Percentiles rank a stretch among this genome's conserved stretches.
Evolutionary conservation across 108 stramenopile genomes (phyloP).

Genomic region (Fragilariopsis cylindrus): DNA sequence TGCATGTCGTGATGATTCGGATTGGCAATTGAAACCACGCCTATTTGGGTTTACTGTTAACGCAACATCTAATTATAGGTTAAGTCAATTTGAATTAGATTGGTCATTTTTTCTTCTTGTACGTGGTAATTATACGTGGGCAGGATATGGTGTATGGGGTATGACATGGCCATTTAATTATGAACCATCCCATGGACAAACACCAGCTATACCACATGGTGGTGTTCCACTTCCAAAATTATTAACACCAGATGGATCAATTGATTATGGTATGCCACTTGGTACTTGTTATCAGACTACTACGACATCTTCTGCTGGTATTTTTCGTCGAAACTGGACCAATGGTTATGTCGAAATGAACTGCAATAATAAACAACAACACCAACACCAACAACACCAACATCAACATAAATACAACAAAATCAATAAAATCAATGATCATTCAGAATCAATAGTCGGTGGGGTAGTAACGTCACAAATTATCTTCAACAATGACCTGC

Average conservation of each 20-base stretch:
- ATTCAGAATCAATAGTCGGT: too few species aligned
- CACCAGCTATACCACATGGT: slow-evolving; percentile 1
- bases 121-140: slow-evolving; percentile 3
- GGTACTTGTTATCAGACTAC: slow-evolving; percentile 1
- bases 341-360: slow-evolving; percentile 8
- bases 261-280: background rate
- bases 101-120: slow-evolving; percentile 1
- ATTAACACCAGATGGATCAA: background rate
- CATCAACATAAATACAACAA: too few species aligned
- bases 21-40: background rate
- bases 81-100: background rate
- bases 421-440: too few species aligned
- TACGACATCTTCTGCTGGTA: background rate
- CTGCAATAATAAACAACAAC: background rate
- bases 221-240: slow-evolving; percentile 7
- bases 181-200: slow-evolving; percentile 3
- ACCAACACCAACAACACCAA: too few species aligned
- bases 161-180: slow-evolving; percentile 16
- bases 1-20: slow-evolving; percentile 5
- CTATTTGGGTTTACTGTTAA: slow-evolving; percentile 14
- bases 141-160: slow-evolving; percentile 2
- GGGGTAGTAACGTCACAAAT: too few species aligned
- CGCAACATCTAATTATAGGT: background rate
- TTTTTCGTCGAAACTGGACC: slow-evolving; percentile 1
- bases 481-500: too few species aligned